Evolutionary conservation across 306 rosid species (phyloP), one percentile per base, ranked within the genome.

Genomic region (Coriaria nepalensis): DNA sequence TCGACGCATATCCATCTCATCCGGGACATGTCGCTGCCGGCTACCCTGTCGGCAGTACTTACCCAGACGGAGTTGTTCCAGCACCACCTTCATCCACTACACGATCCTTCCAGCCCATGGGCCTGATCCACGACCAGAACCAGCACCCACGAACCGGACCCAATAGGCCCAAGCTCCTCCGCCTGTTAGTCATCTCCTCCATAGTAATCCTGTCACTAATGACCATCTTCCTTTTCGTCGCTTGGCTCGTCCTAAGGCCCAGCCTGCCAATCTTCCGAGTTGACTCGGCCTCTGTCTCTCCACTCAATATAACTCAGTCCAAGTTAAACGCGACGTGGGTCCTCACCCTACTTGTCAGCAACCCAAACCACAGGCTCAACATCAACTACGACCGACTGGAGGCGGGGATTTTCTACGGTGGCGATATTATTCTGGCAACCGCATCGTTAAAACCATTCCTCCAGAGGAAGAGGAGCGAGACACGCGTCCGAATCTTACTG

Each of bases 271-370:
- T 6, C 35, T 67, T 58, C 57, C 50, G 40, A 12, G 54, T 72
- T 54, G 64, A 37, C 45, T 67, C 73, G 40, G 60, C 66, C 52
- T 32, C 57, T 0, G 65, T 63, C 7, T 40, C 34, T 34, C 33
- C 37, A 4, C 61, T 50, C 53, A 50, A 59, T 49, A 4, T 44
- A 4, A 56, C 61, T 8, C 40, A 38, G 57, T 12, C 58, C 8
- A 7, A 20, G n/a, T 29, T 71, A 34, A 52, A 59, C 6, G 72
- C 68, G 38, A 14, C 29, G 4, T 63, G 65, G 68, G 56, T 59
- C 60, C 7, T 73, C 42, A 55, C 49, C 13, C 34, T 67, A 39
- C 37, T 58, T 13, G 40, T 50, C 10, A 32, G 44, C 14, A 63
- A 60, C 55, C 57, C 65, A 6, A 64, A 63, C 59, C 63, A 13